A percentile compares a stretch with the other conserved stretches of the same genome.
phyloP scores from a whole-genome alignment of 2,329 filamentous ascomycete genomes.

The Aotearoamyces nothofagi region DNA sequence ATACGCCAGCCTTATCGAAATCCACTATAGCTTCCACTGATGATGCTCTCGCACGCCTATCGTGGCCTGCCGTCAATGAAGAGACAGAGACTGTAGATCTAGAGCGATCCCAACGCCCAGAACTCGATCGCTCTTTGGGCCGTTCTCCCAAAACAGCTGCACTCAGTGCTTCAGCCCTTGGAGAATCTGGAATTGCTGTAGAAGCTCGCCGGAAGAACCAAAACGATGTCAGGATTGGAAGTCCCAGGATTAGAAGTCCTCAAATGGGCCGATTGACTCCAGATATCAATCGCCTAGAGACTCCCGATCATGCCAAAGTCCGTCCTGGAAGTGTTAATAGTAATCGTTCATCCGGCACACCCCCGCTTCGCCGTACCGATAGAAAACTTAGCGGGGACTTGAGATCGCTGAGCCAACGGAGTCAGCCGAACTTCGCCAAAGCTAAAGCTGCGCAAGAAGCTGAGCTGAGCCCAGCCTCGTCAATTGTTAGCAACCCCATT shows the following conservation, averaged over 20 bases:
- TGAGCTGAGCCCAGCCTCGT: conserved; percentile 28
- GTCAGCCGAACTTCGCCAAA: conserved; percentile 23
- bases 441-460: conserved; percentile 20
- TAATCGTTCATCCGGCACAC: conserved; percentile 38
- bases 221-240: conserved; percentile 13
- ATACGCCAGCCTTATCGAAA: conserved; percentile 24
- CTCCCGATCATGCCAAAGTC: conserved; percentile 23
- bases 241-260: too few species aligned
- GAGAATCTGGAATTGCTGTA: too few species aligned
- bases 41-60: conserved; percentile 21
- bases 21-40: conserved; percentile 15
- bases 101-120: too few species aligned
- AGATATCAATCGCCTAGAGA: conserved; percentile 18
- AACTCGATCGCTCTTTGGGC: too few species aligned
- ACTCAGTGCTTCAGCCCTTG: too few species aligned
- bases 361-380: conserved; percentile 56
- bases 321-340: conserved; percentile 48
- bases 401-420: conserved; percentile 46
- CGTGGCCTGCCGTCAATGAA: conserved; percentile 27
- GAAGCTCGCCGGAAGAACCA: too few species aligned
- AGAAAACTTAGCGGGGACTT: conserved; percentile 62
- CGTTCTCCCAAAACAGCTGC: too few species aligned
- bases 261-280: conserved; percentile 14
- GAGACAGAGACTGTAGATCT: conserved; percentile 27
- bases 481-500: conserved; percentile 41